Conservation (phyloP, 2,329 filamentous ascomycete species). For the Paecilomyces variotii region DNA sequence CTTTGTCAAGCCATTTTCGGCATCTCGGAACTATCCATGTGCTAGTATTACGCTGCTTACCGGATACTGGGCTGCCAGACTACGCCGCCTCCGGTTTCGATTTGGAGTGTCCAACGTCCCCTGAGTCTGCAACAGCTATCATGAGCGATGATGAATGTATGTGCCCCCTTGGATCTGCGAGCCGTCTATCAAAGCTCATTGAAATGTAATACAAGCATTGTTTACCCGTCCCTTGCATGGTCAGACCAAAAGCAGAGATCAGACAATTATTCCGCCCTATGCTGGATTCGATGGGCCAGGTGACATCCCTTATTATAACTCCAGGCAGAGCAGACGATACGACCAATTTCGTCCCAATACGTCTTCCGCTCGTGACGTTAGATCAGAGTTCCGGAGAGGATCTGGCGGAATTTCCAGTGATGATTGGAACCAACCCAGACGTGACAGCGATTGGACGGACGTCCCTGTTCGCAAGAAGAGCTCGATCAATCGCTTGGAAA, state of each 20-base stretch:
- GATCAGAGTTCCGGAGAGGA: background rate
- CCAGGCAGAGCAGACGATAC: background rate
- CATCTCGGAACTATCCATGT: constrained; percentile 23
- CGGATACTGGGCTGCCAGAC: background rate
- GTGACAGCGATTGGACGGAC: background rate
- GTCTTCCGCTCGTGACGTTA: background rate
- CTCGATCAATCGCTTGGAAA: background rate
- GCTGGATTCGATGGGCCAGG: background rate
- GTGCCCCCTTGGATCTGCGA: too few relatives aligned
- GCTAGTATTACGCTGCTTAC: constrained; percentile 19
- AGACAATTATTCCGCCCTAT: background rate
- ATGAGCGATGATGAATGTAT: background rate
- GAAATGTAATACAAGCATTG: background rate
- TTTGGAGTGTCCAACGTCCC: background rate
- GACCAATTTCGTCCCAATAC: background rate
- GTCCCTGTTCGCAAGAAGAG: background rate
- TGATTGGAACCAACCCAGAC: background rate
- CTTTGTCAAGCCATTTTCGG: constrained; percentile 9
- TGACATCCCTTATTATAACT: background rate
- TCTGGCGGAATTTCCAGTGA: background rate
- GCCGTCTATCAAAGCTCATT: background rate
- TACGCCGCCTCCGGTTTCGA: background rate
- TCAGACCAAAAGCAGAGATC: background rate
- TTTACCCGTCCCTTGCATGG: background rate
- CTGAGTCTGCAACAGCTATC: background rate